These are phyloP conservation scores for Kwoniella sp. DNA, from an alignment of 768 basidiomycete species.

Conservation along the genomic window DNA sequence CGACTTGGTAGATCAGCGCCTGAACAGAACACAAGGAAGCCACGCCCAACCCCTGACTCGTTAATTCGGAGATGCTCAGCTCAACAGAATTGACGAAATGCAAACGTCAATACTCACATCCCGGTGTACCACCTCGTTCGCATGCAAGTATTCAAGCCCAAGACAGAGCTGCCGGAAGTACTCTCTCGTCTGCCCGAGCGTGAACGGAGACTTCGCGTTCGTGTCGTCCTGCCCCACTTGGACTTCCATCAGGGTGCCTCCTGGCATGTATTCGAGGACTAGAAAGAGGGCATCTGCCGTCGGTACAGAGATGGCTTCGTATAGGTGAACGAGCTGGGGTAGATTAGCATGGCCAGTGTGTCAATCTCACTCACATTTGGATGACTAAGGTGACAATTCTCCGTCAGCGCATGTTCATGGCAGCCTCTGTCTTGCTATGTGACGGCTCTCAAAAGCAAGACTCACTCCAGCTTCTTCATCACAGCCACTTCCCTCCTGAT, in stretches of 20 bases:
- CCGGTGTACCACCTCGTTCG: constrained; percentile 55
- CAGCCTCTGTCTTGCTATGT: too few species aligned
- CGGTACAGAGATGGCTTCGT: constrained; percentile 57
- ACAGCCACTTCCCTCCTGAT: constrained; percentile 56
- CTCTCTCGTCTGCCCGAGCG: constrained; percentile 34
- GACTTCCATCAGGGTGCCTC: constrained; percentile 54
- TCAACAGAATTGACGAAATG: neutral
- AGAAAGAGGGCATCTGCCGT: constrained; percentile 55
- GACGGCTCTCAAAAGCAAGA: too few species aligned
- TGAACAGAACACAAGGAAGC: too few species aligned
- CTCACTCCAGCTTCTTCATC: constrained; percentile 58
- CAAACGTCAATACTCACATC: constrained; percentile 42
- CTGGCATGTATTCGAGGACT: constrained; percentile 56
- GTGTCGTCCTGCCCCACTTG: constrained; percentile 29
- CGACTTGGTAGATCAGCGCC: neutral
- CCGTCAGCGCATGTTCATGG: constrained; percentile 18
- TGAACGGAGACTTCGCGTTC: constrained; percentile 38
- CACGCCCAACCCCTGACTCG: too few species aligned
- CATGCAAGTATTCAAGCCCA: constrained; percentile 56
- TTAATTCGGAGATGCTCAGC: neutral
- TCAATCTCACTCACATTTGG: constrained; percentile 46
- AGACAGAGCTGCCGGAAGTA: constrained; percentile 55
- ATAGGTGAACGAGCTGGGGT: constrained; percentile 54
- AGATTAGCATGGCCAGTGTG: neutral
- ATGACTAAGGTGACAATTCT: constrained; percentile 38